Percentiles rank a stretch among this genome's conserved stretches.
Conservation (phyloP, 805 yeast species). For the Pichia kluyveri region DNA sequence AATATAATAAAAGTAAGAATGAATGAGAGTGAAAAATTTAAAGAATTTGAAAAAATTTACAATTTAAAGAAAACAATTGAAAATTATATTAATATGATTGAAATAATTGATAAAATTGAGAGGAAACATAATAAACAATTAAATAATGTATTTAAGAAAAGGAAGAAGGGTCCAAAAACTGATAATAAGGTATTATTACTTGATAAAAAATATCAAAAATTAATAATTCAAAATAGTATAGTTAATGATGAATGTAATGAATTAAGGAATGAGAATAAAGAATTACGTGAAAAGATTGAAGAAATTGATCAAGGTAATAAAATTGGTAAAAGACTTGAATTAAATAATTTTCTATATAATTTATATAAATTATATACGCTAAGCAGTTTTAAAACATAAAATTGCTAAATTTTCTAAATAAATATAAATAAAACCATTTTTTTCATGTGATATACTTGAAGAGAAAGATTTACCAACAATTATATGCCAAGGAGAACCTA, state of each 20-base stretch:
- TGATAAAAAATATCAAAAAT: background rate
- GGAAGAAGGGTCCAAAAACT: no score
- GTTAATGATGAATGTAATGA: background rate
- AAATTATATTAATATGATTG: no score
- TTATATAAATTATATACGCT: conserved; percentile 3
- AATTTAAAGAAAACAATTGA: no score
- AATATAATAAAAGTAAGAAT: no score
- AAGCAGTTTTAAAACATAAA: conserved; percentile 61
- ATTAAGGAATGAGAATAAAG: background rate
- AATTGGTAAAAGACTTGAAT: background rate
- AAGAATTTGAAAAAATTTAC: no score
- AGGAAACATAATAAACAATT: no score
- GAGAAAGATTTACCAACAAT: conserved; percentile 77
- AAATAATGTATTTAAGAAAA: no score
- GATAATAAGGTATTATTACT: background rate
- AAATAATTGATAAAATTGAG: background rate
- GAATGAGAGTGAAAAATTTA: no score
- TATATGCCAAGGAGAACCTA: conserved; percentile 75
- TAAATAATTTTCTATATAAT: no score
- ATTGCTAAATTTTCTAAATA: conserved; percentile 64
- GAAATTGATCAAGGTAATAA: background rate
- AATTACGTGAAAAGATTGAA: background rate
- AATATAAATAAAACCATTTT: conserved; percentile 62
- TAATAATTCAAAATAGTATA: background rate
- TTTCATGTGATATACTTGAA: conserved; percentile 67